These are phyloP conservation scores for Fusarium azukiicola DNA, from an alignment of 2,329 filamentous ascomycete species.

Conservation along the genomic window DNA sequence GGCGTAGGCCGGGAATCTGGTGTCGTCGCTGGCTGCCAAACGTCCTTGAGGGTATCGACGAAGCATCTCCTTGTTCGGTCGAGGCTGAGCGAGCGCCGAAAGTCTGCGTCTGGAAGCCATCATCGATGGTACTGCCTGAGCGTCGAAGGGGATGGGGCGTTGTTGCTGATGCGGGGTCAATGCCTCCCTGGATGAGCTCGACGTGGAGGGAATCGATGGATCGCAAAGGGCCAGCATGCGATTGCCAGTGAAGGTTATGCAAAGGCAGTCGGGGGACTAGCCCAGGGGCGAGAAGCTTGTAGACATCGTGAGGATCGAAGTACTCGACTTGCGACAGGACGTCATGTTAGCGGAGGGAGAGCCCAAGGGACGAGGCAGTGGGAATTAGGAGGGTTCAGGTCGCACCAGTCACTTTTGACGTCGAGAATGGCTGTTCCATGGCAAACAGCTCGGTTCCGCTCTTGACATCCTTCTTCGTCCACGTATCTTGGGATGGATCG, in stretches of 20 bases:
- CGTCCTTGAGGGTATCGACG: constrained; percentile 58
- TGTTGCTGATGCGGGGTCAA: constrained; percentile 66
- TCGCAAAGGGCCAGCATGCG: constrained; percentile 92
- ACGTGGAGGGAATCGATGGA: constrained; percentile 97
- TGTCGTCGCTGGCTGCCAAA: constrained; percentile 82
- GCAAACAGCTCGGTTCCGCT: constrained; percentile 55
- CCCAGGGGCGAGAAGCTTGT: constrained; percentile 89
- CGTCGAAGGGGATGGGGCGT: constrained; percentile 57
- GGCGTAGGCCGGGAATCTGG: constrained; percentile 95
- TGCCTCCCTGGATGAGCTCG: constrained; percentile 86
- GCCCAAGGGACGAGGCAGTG: not conserved
- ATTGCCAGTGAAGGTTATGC: constrained; percentile 98
- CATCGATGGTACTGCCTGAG: constrained; percentile 67
- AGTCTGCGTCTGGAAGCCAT: constrained; percentile 81
- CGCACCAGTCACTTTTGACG: constrained; percentile 89
- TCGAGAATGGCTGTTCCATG: constrained; percentile 85
- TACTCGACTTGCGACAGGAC: constrained; percentile 87
- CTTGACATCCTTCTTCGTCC: constrained; percentile 56
- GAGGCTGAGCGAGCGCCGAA: constrained; percentile 67
- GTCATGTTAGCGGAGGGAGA: constrained; percentile 43
- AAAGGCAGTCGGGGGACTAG: constrained; percentile 90
- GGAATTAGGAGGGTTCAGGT: not conserved
- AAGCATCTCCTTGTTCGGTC: constrained; percentile 63
- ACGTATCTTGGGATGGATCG: constrained; percentile 44
- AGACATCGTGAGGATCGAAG: constrained; percentile 94